phyloP scores from a whole-genome alignment of 345 rosid genomes.

The Excoecaria agallocha region DNA sequence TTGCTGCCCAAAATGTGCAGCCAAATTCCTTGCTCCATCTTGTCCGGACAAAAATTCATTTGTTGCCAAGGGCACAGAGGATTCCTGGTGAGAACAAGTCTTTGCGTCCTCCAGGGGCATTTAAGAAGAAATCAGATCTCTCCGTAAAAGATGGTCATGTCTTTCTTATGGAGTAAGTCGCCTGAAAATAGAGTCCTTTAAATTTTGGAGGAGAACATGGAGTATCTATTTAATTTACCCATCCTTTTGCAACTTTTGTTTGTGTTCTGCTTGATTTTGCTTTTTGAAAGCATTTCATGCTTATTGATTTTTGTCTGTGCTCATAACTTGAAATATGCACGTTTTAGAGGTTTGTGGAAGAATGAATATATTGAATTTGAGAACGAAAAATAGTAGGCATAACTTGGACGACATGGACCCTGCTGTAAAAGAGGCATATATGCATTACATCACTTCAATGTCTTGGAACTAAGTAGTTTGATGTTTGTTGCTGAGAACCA shows the following conservation, averaged over 20 bases:
- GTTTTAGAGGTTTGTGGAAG: not conserved
- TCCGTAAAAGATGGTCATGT: slow-evolving; percentile 96
- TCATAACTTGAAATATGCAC: not conserved
- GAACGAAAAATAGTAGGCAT: no score
- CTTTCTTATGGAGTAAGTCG: slow-evolving; percentile 90
- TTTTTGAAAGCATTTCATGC: slow-evolving; percentile 4
- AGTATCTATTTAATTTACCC: not conserved
- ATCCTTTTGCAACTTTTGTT: not conserved
- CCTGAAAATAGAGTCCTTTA: slow-evolving; percentile 7
- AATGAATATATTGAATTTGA: no score
- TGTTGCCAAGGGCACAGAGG: slow-evolving; percentile 82
- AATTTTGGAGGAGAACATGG: not conserved
- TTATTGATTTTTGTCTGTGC: not conserved
- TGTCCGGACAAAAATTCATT: slow-evolving; percentile 78
- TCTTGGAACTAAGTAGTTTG: not conserved
- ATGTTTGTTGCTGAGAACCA: not conserved
- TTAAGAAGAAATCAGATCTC: slow-evolving; percentile 98
- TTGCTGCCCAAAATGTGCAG: slow-evolving; percentile 74
- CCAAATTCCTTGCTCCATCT: slow-evolving; percentile 92
- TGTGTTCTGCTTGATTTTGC: not conserved
- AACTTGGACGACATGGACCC: not conserved
- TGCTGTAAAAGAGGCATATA: not conserved
- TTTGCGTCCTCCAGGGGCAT: slow-evolving; percentile 95
- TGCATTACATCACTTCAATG: not conserved
- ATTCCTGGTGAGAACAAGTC: slow-evolving; percentile 90